These are phyloP conservation scores for Stachybotrys chlorohalonatus DNA, from an alignment of 2,329 filamentous ascomycete genomes.

Conservation along the genomic window DNA sequence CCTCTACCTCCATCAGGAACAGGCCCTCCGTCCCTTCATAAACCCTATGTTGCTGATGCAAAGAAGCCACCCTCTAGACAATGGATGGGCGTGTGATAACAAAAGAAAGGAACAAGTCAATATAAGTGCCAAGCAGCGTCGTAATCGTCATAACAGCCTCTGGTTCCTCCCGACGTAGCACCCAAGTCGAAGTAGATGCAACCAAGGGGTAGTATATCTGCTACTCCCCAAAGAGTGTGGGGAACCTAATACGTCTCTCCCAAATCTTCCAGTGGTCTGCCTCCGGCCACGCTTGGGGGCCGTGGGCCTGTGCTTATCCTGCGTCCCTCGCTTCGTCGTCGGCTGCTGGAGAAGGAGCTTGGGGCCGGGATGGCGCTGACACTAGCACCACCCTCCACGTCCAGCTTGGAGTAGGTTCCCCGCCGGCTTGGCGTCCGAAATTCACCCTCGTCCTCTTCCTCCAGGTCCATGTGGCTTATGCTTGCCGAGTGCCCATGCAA, in stretches of 20 bases:
- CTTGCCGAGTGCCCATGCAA: constrained; percentile 49
- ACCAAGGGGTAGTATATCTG: neutral
- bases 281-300: constrained; percentile 21
- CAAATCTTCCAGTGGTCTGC: constrained; percentile 36
- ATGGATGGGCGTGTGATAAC: neutral
- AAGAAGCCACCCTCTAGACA: neutral
- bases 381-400: constrained; percentile 28
- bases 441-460: constrained; percentile 31
- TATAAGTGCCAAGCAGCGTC: constrained; percentile 3
- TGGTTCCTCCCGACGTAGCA: neutral
- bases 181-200: no score
- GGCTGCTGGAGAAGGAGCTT: constrained; percentile 28
- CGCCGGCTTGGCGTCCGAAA: constrained; percentile 45
- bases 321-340: constrained; percentile 35
- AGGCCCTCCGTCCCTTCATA: neutral
- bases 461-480: constrained; percentile 44
- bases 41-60: neutral
- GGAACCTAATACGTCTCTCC: constrained; percentile 43
- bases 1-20: neutral
- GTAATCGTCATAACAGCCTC: neutral
- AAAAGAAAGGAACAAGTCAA: neutral
- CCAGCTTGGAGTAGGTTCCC: constrained; percentile 42
- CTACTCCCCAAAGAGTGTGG: constrained; percentile 2
- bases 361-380: constrained; percentile 28
- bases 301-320: constrained; percentile 31